Conservation (phyloP, 2,329 filamentous ascomycete genomes). For the Lachnellula arida region DNA sequence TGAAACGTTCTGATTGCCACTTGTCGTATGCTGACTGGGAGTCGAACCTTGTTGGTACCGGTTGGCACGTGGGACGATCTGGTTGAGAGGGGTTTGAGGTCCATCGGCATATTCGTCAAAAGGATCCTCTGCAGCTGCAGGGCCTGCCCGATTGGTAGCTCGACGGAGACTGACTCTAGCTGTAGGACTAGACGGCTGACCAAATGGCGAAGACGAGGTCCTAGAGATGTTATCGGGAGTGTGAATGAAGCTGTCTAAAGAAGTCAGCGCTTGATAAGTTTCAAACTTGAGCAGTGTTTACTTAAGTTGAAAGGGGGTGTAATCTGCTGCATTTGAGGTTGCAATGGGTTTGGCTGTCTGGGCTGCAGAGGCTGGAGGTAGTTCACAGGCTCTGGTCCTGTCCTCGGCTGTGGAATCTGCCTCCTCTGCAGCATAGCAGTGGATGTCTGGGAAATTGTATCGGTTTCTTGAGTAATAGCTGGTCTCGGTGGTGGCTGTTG, state of each 20-base stretch:
- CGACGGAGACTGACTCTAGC: constrained; percentile 24
- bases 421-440: constrained; percentile 24
- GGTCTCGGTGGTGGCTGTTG: constrained; percentile 3
- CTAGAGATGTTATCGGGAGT: constrained; percentile 11
- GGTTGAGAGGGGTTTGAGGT: constrained; percentile 12
- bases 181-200: constrained; percentile 27
- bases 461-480: constrained; percentile 6
- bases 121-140: neutral
- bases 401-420: constrained; percentile 7
- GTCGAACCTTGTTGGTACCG: neutral
- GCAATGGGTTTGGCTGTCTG: constrained; percentile 17
- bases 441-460: constrained; percentile 18
- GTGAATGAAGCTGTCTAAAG: constrained; percentile 18
- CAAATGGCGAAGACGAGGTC: constrained; percentile 20
- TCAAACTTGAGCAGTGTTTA: constrained; percentile 12
- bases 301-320: constrained; percentile 28
- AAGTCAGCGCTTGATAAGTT: constrained; percentile 11
- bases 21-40: neutral
- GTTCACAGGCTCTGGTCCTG: constrained; percentile 6
- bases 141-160: constrained; percentile 9
- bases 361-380: constrained; percentile 12
- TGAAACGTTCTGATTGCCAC: neutral
- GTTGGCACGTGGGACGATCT: neutral
- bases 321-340: constrained; percentile 25
- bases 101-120: neutral